A percentile compares a stretch with the other conserved stretches of the same genome.
These are phyloP conservation scores for Picea sitchensis DNA, from an alignment of 75 land plant genomes.

Conservation along the genomic window DNA sequence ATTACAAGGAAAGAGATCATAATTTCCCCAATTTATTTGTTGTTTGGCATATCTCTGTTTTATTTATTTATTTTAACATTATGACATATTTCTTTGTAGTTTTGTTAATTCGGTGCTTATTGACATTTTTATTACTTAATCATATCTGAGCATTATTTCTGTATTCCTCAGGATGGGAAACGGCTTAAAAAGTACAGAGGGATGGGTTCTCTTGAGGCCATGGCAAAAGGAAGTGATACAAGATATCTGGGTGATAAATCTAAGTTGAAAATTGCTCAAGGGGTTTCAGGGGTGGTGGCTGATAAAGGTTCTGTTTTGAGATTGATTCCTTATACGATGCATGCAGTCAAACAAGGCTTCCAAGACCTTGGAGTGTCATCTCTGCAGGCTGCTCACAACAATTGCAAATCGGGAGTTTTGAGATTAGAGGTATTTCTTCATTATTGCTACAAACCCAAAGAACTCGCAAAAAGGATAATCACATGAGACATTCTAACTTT, in stretches of 20 bases:
- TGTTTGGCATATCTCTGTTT: not conserved
- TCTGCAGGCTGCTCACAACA: conserved; percentile 66
- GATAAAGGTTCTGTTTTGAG: conserved; percentile 91
- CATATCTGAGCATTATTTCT: not conserved
- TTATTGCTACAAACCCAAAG: not conserved
- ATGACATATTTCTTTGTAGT: not conserved
- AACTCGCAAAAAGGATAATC: not conserved
- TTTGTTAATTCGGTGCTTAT: not conserved
- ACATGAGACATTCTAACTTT: not conserved
- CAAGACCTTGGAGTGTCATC: conserved; percentile 92
- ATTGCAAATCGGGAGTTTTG: conserved; percentile 38
- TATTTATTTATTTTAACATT: not conserved
- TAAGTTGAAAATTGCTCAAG: conserved; percentile 90
- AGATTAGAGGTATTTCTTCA: conserved; percentile 76
- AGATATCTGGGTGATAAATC: conserved; percentile 90
- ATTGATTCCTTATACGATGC: conserved; percentile 91
- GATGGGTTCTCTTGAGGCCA: conserved; percentile 99
- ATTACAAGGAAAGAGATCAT: not conserved
- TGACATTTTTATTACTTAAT: not conserved
- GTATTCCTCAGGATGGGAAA: conserved; percentile 44
- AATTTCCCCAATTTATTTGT: not conserved
- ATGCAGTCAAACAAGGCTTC: conserved; percentile 96
- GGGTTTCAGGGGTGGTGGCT: conserved; percentile 89
- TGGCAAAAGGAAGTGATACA: conserved; percentile 95
- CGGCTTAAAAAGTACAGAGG: conserved; percentile 89